Base-by-base conservation (phyloP, 768 basidiomycete genomes). In the Mycena belliarum region DNA sequence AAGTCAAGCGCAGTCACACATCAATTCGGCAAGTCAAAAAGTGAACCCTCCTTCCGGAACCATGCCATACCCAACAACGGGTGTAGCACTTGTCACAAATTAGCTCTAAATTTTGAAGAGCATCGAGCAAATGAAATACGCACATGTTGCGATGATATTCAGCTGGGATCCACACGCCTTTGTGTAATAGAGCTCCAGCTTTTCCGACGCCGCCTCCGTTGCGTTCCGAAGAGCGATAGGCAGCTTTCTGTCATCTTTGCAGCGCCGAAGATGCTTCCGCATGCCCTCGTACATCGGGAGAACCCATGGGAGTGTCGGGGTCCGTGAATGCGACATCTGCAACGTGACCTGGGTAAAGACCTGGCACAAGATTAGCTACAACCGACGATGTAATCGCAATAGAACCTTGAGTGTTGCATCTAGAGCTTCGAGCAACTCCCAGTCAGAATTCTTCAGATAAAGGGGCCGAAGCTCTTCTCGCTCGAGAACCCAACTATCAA, bases 271-370 rank as follows among this genome's bases (percentile, higher is more conserved):
- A 28, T 50, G 33, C 14, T 23, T 28, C 10, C 33, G 32, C 55
- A 57, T 57, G 1, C 42, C 6, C 24, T 56, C 55, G 47, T 56
- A 49, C 55, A 56, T 56, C 9, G 55, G 55, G 11, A 56, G 37
- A 25, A 50, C 49, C 37, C 48, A 49, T 4, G 49, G 49, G 23
- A 50, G 49, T 2, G 49, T 38, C 8, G 49, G 49, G 5, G 23
- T 25, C 18, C 12, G 38, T 9, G 49, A 37, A 5, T 16, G 48
- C 20, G 49, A 49, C 49, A 49, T 49, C 16, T 49, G 23, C 4
- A 49, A 25, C 8, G 49, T 49, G 3, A 49, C 49, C 8, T 49
- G 20, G 3, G 49, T 49, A n/a, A 49, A 49, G 6, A 33, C 12
- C 46, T 47, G 28, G 35, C 15, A 1, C 10, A 38, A 6, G 14